Conservation (phyloP, 1,284 basidiomycete species). For the Cryptococcus neoformans region DNA sequence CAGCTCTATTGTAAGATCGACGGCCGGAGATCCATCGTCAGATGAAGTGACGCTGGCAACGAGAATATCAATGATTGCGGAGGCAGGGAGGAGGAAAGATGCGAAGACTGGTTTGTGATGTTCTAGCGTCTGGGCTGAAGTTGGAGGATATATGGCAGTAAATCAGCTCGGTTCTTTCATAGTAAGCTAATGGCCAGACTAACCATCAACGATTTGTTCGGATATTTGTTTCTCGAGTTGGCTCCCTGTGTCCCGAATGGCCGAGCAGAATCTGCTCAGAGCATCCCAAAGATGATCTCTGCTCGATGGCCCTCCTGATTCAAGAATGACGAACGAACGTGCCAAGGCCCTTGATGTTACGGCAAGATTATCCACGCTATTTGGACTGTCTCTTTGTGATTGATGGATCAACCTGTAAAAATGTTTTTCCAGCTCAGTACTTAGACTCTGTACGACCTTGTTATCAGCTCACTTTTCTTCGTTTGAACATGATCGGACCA, state of each 20-base stretch:
- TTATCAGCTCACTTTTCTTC: neutral
- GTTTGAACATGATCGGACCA: neutral
- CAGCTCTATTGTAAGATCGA: slow-evolving; percentile 14
- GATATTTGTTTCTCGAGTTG: no score
- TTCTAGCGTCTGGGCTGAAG: neutral
- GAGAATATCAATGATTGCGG: slow-evolving; percentile 22
- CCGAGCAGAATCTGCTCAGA: no score
- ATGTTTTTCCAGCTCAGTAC: neutral
- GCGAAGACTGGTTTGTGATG: slow-evolving; percentile 22
- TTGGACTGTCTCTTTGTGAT: neutral
- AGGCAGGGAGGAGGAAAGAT: slow-evolving; percentile 18
- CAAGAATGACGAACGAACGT: neutral
- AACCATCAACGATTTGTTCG: no score
- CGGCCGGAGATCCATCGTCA: neutral
- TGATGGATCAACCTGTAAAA: neutral
- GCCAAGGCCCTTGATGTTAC: no score
- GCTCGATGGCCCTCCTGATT: neutral
- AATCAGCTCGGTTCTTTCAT: no score
- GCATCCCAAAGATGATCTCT: no score
- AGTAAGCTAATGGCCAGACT: no score
- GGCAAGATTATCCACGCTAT: no score
- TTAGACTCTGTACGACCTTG: neutral
- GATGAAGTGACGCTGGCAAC: slow-evolving; percentile 1
- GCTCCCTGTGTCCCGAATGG: no score
- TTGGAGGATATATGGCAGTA: no score